Conservation (phyloP, 2,329 filamentous ascomycete genomes). For the Aspergillus sp. region DNA sequence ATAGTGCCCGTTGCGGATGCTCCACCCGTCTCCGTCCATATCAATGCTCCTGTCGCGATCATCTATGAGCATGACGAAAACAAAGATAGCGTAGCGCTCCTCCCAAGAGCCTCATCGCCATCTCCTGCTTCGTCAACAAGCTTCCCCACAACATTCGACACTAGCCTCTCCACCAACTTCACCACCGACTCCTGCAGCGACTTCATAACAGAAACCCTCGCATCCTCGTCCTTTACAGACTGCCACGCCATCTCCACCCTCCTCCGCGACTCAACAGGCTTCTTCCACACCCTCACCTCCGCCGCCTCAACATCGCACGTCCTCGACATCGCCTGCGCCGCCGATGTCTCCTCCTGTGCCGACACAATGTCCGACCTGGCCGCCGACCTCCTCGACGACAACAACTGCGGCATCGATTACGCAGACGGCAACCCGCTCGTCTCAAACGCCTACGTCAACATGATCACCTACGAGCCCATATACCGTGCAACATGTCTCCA, state of each 20-base stretch:
- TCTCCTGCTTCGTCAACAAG: constrained; percentile 16
- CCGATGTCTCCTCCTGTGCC: constrained; percentile 68
- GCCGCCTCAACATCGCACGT: constrained; percentile 73
- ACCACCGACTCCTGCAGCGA: constrained; percentile 52
- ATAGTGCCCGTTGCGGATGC: constrained; percentile 2
- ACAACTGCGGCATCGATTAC: constrained; percentile 75
- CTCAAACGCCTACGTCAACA: constrained; percentile 72
- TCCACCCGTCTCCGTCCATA: constrained; percentile 10
- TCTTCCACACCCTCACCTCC: constrained; percentile 79
- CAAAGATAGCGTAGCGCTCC: constrained; percentile 1
- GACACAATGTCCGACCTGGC: constrained; percentile 68
- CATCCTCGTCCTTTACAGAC: constrained; percentile 66
- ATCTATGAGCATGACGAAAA: not conserved
- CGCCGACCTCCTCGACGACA: constrained; percentile 62
- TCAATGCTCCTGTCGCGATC: constrained; percentile 4
- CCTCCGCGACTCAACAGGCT: constrained; percentile 79
- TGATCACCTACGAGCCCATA: constrained; percentile 76
- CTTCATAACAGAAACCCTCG: constrained; percentile 70
- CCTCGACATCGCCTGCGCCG: constrained; percentile 77
- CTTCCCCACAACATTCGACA: constrained; percentile 70
- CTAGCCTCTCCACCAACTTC: constrained; percentile 66
- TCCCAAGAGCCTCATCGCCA: constrained; percentile 8
- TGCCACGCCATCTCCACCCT: constrained; percentile 87
- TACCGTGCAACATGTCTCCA: constrained; percentile 82
- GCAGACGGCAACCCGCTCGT: constrained; percentile 70